Base-by-base conservation (phyloP, 306 rosid genomes). In the Rubus parviflorus region DNA sequence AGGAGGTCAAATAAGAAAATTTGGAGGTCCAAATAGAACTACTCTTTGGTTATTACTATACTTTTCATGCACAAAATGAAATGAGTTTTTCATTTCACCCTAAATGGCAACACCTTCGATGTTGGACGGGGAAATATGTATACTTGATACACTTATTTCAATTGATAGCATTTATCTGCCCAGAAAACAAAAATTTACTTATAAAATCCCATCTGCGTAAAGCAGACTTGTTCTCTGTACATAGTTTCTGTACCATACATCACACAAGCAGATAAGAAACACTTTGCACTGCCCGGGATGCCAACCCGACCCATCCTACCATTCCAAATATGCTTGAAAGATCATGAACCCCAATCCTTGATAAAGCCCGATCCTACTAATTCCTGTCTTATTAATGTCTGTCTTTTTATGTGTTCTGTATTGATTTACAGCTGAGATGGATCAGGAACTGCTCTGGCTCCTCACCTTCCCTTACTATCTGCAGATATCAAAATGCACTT, bases 391-490 rank as follows among this genome's bases (percentile, higher is more conserved):
- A 72, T 68, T 70, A 22, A 22, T 53, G 65, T 19, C 64, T 72
- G 6, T 22, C 41, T 41, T 30, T 62, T 61, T 70, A 57, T 45
- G 66, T 47, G 12, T 53, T 72, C 38, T 45, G 71, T 41, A 64
- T n/a, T 38, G 68, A 77, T 61, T 61, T 23, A 51, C 68, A 37
- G 48, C 76, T 73, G 43, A 86, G 77, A 63, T 70, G 68, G 69
- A 72, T 57, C 25, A 81, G 77, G 83, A 87, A 87, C 81, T 81
- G 73, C 76, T 84, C 84, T 47, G 86, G 81, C 83, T 81, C 90
- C 75, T 81, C 79, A 8, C 90, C 88, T 79, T 87, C 86, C 65
- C 81, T 84, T 77, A 81, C 73, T 70, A 87, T 64, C 90, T 87
- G 86, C 75, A 79, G 48, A 72, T 3, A 63, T 42, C 49, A 57